phyloP scores from a whole-genome alignment of 768 basidiomycete genomes.

The Cubamyces lactineus region DNA sequence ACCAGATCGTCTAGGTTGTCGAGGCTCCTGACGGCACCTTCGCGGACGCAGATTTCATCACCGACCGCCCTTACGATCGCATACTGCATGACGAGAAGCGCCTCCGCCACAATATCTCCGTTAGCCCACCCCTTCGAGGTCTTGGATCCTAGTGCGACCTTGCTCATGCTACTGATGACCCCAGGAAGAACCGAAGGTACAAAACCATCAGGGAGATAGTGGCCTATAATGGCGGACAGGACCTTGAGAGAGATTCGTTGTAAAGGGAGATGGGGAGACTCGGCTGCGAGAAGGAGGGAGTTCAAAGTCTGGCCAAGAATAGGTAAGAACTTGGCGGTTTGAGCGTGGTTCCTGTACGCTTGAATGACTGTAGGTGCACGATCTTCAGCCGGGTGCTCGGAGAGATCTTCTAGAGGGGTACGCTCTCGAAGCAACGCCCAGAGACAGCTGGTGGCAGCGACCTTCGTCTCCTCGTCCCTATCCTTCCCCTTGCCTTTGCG shows the following conservation, averaged over 20 bases:
- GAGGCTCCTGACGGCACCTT: slow-evolving; percentile 60
- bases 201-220: slow-evolving; percentile 55
- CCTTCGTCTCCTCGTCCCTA: slow-evolving; percentile 81
- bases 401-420: slow-evolving; percentile 42
- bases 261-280: slow-evolving; percentile 60
- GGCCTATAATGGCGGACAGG: slow-evolving; percentile 52
- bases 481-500: slow-evolving; percentile 67
- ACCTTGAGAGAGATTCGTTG: slow-evolving; percentile 66
- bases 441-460: slow-evolving; percentile 73
- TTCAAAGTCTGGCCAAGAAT: slow-evolving; percentile 84
- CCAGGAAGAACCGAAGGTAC: slow-evolving; percentile 81
- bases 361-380: slow-evolving; percentile 39
- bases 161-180: slow-evolving; percentile 75
- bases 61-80: slow-evolving; percentile 62
- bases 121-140: slow-evolving; percentile 69
- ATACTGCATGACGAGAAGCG: slow-evolving; percentile 59
- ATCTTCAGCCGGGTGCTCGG: slow-evolving; percentile 13
- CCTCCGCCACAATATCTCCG: slow-evolving; percentile 63
- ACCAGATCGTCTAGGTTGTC: slow-evolving; percentile 67
- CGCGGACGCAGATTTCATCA: slow-evolving; percentile 65
- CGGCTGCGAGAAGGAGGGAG: slow-evolving; percentile 62
- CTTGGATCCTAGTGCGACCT: slow-evolving; percentile 61
- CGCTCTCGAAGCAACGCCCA: slow-evolving; percentile 62
- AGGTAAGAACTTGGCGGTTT: slow-evolving; percentile 60
- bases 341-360: slow-evolving; percentile 44